Evolutionary conservation across 805 yeast genomes (phyloP).

Genomic region (Metschnikowia chrysomelidarum): DNA sequence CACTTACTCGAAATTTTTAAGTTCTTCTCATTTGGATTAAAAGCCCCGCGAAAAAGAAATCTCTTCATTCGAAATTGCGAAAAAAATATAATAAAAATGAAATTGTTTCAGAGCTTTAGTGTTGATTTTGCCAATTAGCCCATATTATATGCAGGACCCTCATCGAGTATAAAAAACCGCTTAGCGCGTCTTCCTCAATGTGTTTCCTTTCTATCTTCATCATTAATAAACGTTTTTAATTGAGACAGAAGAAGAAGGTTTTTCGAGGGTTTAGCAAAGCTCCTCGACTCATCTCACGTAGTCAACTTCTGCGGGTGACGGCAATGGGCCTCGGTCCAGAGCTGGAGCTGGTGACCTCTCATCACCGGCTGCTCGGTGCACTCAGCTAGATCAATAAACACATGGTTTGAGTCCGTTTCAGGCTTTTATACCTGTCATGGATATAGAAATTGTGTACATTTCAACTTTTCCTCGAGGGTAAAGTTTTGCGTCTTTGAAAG

Average conservation of each 20-base stretch:
- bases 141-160: background rate
- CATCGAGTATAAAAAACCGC: conserved; percentile 3
- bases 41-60: too few species aligned
- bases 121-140: background rate
- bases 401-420: conserved; percentile 49
- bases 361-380: conserved; percentile 17
- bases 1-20: background rate
- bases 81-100: background rate
- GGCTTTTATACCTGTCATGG: conserved; percentile 32
- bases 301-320: conserved; percentile 17
- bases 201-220: background rate
- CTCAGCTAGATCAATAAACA: conserved; percentile 36
- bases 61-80: too few species aligned
- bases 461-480: conserved; percentile 11
- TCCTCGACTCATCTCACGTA: too few species aligned
- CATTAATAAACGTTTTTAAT: conserved; percentile 7
- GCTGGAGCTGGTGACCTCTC: conserved; percentile 11
- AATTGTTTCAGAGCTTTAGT: background rate
- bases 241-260: background rate
- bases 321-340: conserved; percentile 11
- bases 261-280: too few species aligned
- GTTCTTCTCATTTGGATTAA: too few species aligned
- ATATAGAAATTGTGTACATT: conserved; percentile 47
- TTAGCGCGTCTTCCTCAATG: conserved; percentile 1
- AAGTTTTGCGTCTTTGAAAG: too few species aligned